phyloP scores from a whole-genome alignment of 331 rosid species.

The Prunus yedoensis region DNA sequence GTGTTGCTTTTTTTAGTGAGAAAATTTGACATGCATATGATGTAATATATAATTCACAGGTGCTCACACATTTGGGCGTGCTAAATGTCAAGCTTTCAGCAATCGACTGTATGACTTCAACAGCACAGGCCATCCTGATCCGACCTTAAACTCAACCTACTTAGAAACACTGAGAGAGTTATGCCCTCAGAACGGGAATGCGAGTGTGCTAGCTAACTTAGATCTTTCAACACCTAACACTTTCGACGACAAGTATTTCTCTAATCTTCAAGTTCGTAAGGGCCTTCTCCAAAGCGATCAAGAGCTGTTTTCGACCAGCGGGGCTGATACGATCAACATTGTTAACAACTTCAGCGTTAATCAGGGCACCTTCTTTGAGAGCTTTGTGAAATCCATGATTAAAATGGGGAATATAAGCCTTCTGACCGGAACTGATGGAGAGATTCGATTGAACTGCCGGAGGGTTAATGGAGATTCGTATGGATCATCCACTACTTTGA shows the following conservation, averaged over 20 bases:
- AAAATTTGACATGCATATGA: not conserved
- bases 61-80: constrained; percentile 39
- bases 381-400: constrained; percentile 26
- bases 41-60: constrained; percentile 16
- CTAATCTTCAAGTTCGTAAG: constrained; percentile 9
- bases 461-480: constrained; percentile 16
- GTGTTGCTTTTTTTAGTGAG: not conserved
- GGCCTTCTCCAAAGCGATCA: constrained; percentile 32
- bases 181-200: constrained; percentile 14
- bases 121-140: constrained; percentile 20
- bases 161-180: not conserved
- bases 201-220: not conserved
- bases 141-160: constrained; percentile 24
- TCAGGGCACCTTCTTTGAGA: constrained; percentile 19
- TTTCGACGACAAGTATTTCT: constrained; percentile 27
- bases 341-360: not conserved
- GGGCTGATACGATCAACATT: constrained; percentile 3
- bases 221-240: constrained; percentile 19
- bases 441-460: constrained; percentile 32
- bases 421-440: constrained; percentile 23
- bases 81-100: constrained; percentile 15
- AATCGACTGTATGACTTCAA: constrained; percentile 1
- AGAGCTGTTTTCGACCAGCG: constrained; percentile 9
- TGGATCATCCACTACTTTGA: not conserved
- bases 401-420: constrained; percentile 34